Conservation (phyloP, 2,329 filamentous ascomycete species). For the Zalaria obscura region DNA sequence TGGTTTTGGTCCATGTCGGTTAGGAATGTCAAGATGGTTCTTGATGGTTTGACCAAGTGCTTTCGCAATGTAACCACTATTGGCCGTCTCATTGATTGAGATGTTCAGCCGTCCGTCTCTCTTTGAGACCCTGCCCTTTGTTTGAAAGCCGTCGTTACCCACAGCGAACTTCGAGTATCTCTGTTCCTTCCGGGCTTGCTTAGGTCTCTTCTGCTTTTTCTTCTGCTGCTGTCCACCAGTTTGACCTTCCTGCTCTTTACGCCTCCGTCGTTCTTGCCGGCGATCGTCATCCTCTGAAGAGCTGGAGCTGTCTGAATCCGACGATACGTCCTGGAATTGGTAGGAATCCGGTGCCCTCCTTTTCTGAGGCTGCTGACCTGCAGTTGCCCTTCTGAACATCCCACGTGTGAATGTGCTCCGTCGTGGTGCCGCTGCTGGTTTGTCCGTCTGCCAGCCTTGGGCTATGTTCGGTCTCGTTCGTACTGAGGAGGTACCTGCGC, state of each 20-base stretch:
- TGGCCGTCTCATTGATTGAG: conserved; percentile 54
- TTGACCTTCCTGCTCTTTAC: neutral
- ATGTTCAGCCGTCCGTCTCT: conserved; percentile 59
- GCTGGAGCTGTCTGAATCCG: conserved; percentile 1
- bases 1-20: conserved; percentile 11
- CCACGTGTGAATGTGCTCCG: conserved; percentile 2
- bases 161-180: conserved; percentile 43
- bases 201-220: conserved; percentile 6
- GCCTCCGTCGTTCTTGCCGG: neutral
- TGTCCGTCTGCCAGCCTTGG: conserved; percentile 4
- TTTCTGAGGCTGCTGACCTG: neutral
- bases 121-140: conserved; percentile 50
- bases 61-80: conserved; percentile 59
- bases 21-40: conserved; percentile 33
- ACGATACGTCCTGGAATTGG: neutral
- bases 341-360: neutral
- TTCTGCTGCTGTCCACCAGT: conserved; percentile 1
- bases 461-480: conserved; percentile 1
- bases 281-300: conserved; percentile 4
- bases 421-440: conserved; percentile 1
- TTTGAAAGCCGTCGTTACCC: conserved; percentile 50
- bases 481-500: too few relatives aligned
- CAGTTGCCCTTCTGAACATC: neutral
- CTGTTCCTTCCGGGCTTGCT: conserved; percentile 5
- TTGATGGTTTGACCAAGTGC: conserved; percentile 51